phyloP scores from a whole-genome alignment of 192 early-diverging fungal genomes.

The Radiomyces spectabilis region DNA sequence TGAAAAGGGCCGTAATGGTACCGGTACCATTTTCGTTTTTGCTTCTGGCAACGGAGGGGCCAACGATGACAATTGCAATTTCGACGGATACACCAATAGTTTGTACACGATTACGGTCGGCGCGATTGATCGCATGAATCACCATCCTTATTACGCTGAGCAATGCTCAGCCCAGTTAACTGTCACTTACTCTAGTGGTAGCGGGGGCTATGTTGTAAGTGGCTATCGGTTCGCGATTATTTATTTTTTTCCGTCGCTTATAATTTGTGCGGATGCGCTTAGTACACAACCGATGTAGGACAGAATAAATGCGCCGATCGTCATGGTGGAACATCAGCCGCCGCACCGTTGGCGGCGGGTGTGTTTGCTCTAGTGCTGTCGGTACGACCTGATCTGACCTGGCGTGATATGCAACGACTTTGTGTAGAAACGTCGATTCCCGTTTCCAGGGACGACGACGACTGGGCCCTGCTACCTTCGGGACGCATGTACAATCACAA shows the following conservation, averaged over 20 bases:
- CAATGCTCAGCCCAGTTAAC: conserved; percentile 81
- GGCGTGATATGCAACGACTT: conserved; percentile 92
- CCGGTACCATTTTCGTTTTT: conserved; percentile 90
- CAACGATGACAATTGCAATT: conserved; percentile 87
- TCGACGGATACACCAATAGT: conserved; percentile 94
- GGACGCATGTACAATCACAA: conserved; percentile 85
- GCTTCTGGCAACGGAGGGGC: conserved; percentile 88
- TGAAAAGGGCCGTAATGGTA: conserved; percentile 71
- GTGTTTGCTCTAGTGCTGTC: conserved; percentile 82
- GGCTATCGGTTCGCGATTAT: neutral
- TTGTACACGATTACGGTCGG: conserved; percentile 93
- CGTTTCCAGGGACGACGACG: conserved; percentile 56
- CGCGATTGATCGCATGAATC: conserved; percentile 68
- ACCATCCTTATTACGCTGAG: conserved; percentile 84
- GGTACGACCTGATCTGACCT: conserved; percentile 85
- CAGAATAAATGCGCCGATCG: conserved; percentile 58
- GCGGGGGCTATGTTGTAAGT: conserved; percentile 66
- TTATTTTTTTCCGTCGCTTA: conserved; percentile 2
- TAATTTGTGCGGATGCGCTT: conserved; percentile 1
- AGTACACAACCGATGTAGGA: conserved; percentile 87
- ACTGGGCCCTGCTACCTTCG: conserved; percentile 63
- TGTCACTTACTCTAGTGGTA: conserved; percentile 82
- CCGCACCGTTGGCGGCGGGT: conserved; percentile 89
- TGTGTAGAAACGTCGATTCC: conserved; percentile 72
- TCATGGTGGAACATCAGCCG: conserved; percentile 94